Evolutionary conservation across 345 rosid genomes (phyloP), one percentile per base, ranked within the genome.

Genomic region (Punica granatum): DNA sequence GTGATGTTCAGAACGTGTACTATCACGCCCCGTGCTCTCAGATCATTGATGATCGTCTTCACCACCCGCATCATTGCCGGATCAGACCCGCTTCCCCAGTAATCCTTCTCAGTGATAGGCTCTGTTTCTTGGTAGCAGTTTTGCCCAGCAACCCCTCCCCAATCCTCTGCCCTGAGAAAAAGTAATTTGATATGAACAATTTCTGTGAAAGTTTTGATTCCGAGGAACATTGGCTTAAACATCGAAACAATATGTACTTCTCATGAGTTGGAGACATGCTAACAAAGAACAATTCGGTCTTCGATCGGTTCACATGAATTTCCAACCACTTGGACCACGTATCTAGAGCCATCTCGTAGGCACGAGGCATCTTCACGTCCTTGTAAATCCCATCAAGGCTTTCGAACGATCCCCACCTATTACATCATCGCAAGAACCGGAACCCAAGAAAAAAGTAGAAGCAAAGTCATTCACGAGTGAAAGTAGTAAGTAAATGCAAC

Each of bases 261-360:
- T 86, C 79, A 59, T 94, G 98, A 59, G 90, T 87, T 28, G 99
- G 99, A 36, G 98, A 91, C 93, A 85, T 85, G 82, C 84, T 86
- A 41, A 76, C 80, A 73, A 94, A 94, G 81, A 94, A 89, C 70
- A 89, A 73, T 26, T 79, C 82, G 72, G 99, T 94, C 30, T 75
- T 88, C 69, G 75, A 80, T 31, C 80, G 68, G 67, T 89, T 79
- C 49, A 91, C 78, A 18, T 89, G 87, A 60, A 85, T 75, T 37
- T 91, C 97, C 53, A 89, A 74, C 99, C 98, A 94, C 60, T 83
- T 79, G 9, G 97, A 79, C 87, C 97, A 79, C 36, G 98, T 91
- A 66, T 73, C 82, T 43, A 94, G 66, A 41, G 91, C 97, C 90
- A 91, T 88, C 77, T 81, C 85, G 61, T 89, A 89, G 4, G 86